These are phyloP conservation scores for Arthrobotrys entomopaga DNA, from an alignment of 2,329 filamentous ascomycete species.

Conservation along the genomic window DNA sequence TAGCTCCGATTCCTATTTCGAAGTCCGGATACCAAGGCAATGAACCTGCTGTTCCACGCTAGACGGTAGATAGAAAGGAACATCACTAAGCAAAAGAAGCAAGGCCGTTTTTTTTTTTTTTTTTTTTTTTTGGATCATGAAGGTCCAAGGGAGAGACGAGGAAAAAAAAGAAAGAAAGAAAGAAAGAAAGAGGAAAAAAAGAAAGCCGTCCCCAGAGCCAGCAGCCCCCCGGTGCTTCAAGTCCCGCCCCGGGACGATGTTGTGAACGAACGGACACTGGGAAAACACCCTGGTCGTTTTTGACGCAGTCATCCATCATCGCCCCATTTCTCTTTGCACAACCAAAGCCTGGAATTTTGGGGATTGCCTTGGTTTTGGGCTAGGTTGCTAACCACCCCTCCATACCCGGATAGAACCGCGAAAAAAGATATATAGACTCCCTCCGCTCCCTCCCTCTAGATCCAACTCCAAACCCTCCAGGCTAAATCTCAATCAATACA, in stretches of 20 bases:
- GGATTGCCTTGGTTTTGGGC: constrained; percentile 53
- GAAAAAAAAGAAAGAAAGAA: too few relatives aligned
- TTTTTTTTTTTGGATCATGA: constrained; percentile 8
- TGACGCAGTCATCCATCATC: constrained; percentile 55
- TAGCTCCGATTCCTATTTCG: constrained; percentile 16
- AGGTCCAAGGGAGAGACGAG: background rate
- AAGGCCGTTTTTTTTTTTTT: constrained; percentile 26
- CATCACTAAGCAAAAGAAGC: constrained; percentile 25
- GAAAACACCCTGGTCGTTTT: constrained; percentile 38
- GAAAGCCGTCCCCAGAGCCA: background rate
- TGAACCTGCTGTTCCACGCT: constrained; percentile 44
- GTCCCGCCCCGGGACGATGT: constrained; percentile 31
- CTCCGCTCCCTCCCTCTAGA: constrained; percentile 32
- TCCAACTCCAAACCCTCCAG: constrained; percentile 40
- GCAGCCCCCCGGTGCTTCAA: constrained; percentile 6
- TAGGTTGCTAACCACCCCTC: constrained; percentile 44
- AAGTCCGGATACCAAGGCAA: constrained; percentile 26
- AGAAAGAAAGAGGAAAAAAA: constrained; percentile 4
- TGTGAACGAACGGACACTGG: constrained; percentile 40
- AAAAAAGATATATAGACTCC: constrained; percentile 55
- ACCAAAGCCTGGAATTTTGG: constrained; percentile 54
- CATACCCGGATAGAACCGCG: constrained; percentile 48
- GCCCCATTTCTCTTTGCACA: constrained; percentile 49
- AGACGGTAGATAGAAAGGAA: constrained; percentile 40
- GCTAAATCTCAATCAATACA: constrained; percentile 33